A percentile compares a stretch with the other conserved stretches of the same genome.
Evolutionary conservation across 345 rosid species (phyloP).

Genomic region (Erodium maritimum): DNA sequence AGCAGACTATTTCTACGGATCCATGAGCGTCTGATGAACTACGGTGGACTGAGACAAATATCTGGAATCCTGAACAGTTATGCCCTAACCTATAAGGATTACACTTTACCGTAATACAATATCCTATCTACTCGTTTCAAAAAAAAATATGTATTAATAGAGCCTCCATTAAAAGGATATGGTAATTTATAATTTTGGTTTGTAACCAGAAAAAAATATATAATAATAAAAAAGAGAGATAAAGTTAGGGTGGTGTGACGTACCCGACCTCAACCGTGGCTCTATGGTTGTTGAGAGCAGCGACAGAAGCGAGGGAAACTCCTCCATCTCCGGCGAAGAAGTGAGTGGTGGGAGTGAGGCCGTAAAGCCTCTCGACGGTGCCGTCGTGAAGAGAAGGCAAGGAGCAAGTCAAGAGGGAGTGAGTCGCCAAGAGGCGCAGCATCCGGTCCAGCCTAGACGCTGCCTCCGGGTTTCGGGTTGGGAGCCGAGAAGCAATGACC

Average conservation of each 20-base stretch:
- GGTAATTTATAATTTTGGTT: too few species aligned
- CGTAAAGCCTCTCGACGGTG: conserved; percentile 6
- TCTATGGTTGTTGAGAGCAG: not conserved
- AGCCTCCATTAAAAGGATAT: too few species aligned
- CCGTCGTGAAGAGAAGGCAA: conserved; percentile 1
- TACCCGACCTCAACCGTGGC: not conserved
- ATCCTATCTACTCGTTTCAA: too few species aligned
- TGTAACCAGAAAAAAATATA: too few species aligned
- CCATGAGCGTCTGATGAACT: too few species aligned
- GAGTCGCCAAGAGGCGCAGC: conserved; percentile 9
- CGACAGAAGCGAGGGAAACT: not conserved
- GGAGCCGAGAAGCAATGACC: conserved; percentile 1
- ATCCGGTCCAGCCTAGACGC: conserved; percentile 6
- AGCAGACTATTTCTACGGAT: too few species aligned
- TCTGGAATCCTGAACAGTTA: too few species aligned
- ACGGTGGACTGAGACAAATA: too few species aligned
- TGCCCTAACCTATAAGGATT: too few species aligned
- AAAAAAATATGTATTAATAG: too few species aligned
- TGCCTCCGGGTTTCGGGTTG: conserved; percentile 1
- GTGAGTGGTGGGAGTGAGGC: conserved; percentile 4
- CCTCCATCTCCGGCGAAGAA: conserved; percentile 1
- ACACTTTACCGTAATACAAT: too few species aligned
- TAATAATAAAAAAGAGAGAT: too few species aligned
- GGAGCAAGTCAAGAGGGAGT: conserved; percentile 10
- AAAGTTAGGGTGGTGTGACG: not conserved